Evolutionary conservation across 345 rosid genomes (phyloP), one percentile per base, ranked within the genome.

Genomic region (Dipteronia dyeriana): DNA sequence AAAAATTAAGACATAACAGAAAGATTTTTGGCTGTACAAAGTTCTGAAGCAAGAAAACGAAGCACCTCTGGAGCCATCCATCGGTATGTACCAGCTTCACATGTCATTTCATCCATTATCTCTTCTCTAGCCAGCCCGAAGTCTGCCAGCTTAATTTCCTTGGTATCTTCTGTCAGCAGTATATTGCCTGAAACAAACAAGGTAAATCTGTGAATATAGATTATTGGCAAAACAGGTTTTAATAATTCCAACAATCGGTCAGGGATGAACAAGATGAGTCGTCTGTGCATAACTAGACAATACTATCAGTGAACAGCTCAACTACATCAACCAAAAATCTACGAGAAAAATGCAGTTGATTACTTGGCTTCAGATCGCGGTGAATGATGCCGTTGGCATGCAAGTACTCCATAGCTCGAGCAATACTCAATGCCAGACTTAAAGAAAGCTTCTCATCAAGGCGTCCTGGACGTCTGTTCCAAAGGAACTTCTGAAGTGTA

Each of bases 61-160:
- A 63, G 53, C 75, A 92, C 94, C 91, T 89, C 97, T 0, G 94
- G 97, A 80, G 97, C 97, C 97, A 92, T 92, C 88, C 90, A 92
- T 66, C 88, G 82, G 77, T 86, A 90, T 41, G 90, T 87, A 23
- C 97, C 97, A 14, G 86, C 89, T 72, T 85, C 94, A 80, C 87
- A 74, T 20, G 90, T 86, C 97, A 90, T 89, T 13, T 79, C 80
- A 25, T 61, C 76, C 60, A 34, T 56, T 19, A 69, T 63, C 73
- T 84, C 87, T 74, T 88, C 92, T 77, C 89, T 87, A 0, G 91
- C 92, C 20, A 88, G 60, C 34, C 94, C 94, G 56, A 92, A 89
- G 79, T 88, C 94, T 49, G 89, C 86, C 71, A 92, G 53, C 74
- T 89, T 92, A 31, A 88, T 74, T 16, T 53, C 80, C 79, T 65